phyloP scores from a whole-genome alignment of 2,329 filamentous ascomycete species.

The Nothomitra cinnamomea region DNA sequence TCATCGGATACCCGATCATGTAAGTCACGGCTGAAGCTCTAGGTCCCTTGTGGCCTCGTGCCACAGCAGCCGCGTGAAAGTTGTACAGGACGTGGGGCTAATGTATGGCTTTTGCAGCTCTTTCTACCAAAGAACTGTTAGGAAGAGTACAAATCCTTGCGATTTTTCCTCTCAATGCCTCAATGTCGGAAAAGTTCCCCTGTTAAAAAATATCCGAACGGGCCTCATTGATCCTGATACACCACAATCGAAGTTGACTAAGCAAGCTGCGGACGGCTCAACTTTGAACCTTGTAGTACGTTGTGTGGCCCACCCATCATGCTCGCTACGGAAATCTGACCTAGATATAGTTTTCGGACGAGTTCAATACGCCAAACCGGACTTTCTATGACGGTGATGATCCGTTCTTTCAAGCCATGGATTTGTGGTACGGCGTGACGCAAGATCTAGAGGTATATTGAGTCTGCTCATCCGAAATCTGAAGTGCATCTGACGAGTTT shows the following conservation, averaged over 20 bases:
- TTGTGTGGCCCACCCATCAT: slow-evolving; percentile 7
- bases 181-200: slow-evolving; percentile 28
- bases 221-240: slow-evolving; percentile 52
- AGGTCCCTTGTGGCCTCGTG: slow-evolving; percentile 7
- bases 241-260: slow-evolving; percentile 37
- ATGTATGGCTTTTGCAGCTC: not conserved
- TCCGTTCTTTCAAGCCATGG: slow-evolving; percentile 48
- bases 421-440: slow-evolving; percentile 58
- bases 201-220: slow-evolving; percentile 42
- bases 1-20: slow-evolving; percentile 54
- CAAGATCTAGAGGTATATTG: slow-evolving; percentile 43
- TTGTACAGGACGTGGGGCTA: slow-evolving; percentile 16
- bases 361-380: slow-evolving; percentile 49
- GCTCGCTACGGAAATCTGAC: not conserved
- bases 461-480: not conserved
- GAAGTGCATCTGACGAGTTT: not conserved
- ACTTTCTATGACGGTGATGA: slow-evolving; percentile 58
- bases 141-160: slow-evolving; percentile 14
- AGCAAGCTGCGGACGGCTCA: slow-evolving; percentile 40
- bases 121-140: not conserved
- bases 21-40: slow-evolving; percentile 25
- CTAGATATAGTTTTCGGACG: slow-evolving; percentile 42
- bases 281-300: slow-evolving; percentile 44
- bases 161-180: slow-evolving; percentile 31
- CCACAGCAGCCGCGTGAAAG: not conserved